Conservation (phyloP, 75 land plant species). For the Ceratopteris richardii region DNA sequence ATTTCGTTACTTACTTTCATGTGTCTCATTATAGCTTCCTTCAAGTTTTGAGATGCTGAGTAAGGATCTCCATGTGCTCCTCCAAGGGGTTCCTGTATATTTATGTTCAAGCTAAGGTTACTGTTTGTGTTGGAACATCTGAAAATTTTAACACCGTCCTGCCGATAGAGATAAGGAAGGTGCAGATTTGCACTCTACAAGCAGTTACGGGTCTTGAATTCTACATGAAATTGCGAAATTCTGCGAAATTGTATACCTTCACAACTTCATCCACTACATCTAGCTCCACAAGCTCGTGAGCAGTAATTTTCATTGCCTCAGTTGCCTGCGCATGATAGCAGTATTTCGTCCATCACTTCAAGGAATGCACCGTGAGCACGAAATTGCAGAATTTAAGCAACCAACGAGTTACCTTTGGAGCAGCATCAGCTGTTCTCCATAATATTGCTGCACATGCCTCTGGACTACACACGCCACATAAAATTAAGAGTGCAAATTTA, state of each 20-base stretch:
- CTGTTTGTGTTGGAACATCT: too few relatives aligned
- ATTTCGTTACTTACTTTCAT: constrained; percentile 58
- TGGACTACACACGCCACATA: constrained; percentile 35
- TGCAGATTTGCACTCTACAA: background rate
- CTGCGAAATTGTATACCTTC: constrained; percentile 43
- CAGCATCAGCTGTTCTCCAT: constrained; percentile 62
- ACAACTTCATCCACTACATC: constrained; percentile 71
- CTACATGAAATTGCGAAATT: background rate
- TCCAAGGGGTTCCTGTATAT: constrained; percentile 81
- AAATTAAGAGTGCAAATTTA: too few relatives aligned
- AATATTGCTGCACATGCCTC: constrained; percentile 93
- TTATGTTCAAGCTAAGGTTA: background rate
- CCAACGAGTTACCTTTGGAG: constrained; percentile 47
- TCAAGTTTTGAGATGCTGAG: constrained; percentile 67
- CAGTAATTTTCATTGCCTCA: constrained; percentile 69
- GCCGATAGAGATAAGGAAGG: too few relatives aligned
- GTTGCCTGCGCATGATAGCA: constrained; percentile 65
- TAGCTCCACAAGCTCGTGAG: constrained; percentile 51
- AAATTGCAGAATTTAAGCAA: background rate
- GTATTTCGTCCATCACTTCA: background rate
- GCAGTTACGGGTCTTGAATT: background rate
- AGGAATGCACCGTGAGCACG: constrained; percentile 3
- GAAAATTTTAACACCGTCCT: too few relatives aligned
- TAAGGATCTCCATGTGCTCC: constrained; percentile 82
- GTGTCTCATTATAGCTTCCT: constrained; percentile 40